Base-by-base conservation (phyloP, 2,329 filamentous ascomycete species). In the Teratosphaeria viscida region DNA sequence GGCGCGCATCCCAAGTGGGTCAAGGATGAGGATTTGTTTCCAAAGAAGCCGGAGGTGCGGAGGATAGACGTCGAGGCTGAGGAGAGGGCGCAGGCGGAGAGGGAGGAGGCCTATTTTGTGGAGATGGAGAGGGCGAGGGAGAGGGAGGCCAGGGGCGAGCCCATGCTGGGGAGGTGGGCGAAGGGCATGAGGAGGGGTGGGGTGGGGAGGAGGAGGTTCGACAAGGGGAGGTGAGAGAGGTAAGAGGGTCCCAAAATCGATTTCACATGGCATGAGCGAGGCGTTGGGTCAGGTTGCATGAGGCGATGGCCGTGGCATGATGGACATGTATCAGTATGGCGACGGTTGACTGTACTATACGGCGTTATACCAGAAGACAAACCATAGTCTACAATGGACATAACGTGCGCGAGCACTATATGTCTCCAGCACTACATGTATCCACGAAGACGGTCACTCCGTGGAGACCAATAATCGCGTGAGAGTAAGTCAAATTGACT, bases 1-100 rank as follows among this genome's bases (percentile, higher is more conserved):
- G 89, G 89, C 23, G 87, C 90, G 5, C 94, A 99, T 74, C 86
- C 92, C 2, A 82, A 85, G 61, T 97, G 90, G 86, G 75, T 77
- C 19, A 80, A 74, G n/a, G 84, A 85, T 27, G 83, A 84, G 68
- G 85, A 92, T 63, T 77, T 86, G 58, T 66, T 70, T 60, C 70
- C 70, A 37, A 80, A 78, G 61, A 81, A 79, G 66, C 83, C 82
- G 5, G 81, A 81, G 60, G 78, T 82, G 52, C 76, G 77, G 59
- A 77, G 91, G 47, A 88, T 87, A 77, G 90, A 87, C 7, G 83
- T 83, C 34, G 85, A 88, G 64, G 89, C 87, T 78, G 78, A 85
- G 54, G 84, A 85, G 71, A 76, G 76, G 57, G 84, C 86, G 62
- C 77, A 87, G 71, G 83, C 85, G 65, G 78, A 81, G 69, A 75